Base-by-base conservation (phyloP, 1,139 yeast species). In the Sugiyamaella paludigena region DNA sequence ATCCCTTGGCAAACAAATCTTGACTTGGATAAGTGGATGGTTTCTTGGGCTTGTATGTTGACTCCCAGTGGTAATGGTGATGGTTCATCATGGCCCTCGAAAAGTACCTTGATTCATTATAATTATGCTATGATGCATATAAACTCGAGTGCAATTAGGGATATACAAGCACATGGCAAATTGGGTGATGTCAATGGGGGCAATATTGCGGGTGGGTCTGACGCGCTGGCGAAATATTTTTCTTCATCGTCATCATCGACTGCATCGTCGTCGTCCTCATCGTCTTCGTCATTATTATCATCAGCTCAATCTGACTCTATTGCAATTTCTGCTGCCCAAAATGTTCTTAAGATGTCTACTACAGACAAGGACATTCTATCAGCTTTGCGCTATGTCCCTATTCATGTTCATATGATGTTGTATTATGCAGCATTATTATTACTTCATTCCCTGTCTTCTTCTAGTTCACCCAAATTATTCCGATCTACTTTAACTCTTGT, bases 21-120 rank as follows among this genome's bases (percentile, higher is more conserved):
- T 53, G 87, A 83, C 51, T 67, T 83, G 39, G 88, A 83, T 58
- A 81, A 79, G 62, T 83, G 89, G 89, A 83, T 83, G 88, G 87
- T 83, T 7, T 82, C 84, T 11, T 83, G 89, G 89, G 81, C 89
- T 0, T 87, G 84, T 8, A 65, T 83, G 30, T 66, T 83, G 13
- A 79, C 86, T 1, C 85, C 87, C 0, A 76, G 79, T 36, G 75
- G 73, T 50, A 19, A 3, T 19, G 66, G 63, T 12, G 74, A 74
- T 44, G 81, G 81, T 9, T 79, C 84, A 0, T 79, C 81, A 0
- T 83, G 89, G 89, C 80, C 86, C 2, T 77, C 85, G 0, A 83
- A 83, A 58, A 80, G 86, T 0, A 82, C 88, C 0, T 70, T 83
- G 53, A 79, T 83, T 37, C 84, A 83, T 62, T 83, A 83, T 60